Base-by-base conservation (phyloP, 2,329 filamentous ascomycete genomes). In the Xylariaceae sp. region DNA sequence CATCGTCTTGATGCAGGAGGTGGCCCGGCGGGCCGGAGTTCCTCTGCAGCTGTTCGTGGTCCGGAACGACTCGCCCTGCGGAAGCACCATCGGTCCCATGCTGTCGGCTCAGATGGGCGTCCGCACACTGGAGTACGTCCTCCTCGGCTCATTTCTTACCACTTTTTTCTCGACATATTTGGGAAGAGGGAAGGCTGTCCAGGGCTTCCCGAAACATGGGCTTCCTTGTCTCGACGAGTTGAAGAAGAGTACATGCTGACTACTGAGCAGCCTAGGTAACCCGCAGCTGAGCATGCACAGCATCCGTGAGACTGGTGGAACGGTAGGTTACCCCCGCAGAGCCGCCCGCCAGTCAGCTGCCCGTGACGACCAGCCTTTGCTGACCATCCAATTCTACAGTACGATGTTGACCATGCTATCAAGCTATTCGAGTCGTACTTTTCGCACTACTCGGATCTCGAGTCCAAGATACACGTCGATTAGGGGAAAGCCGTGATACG, bases 31-130 rank as follows among this genome's bases (percentile, higher is more conserved):
- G 21, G 75, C 72, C 13, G 79, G 77, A 16, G 88, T 96, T 14
- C 92, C 92, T 11, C 72, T 98, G 34, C 92, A 98, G 65, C 68
- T 96, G 24, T 96, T 96, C 52, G 92, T 98, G 25, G 90, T 96
- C 29, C 77, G 89, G 53, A 98, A 98, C 60, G 92, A 98, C 58
- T 92, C 83, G 4, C 78, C 83, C 33, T 98, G 92, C 59, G 92
- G 92, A 36, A 90, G 85, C 65, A 98, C 92, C 22, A 98, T 98
- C 53, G 92, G 92, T 0, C 92, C 92, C n/a, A 95, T 95, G 80
- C 69, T 96, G 29, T 84, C 83, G 34, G 88, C 90, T 16, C 81
- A 81, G 38, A 67, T 96, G 49, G 92, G 92, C 36, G 79, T 87
- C 35, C 72, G 92, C 42, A 96, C 92, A 2, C 69, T 98, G 28